phyloP scores from a whole-genome alignment of 176 grass and related monocot species.

The Chrysopogon serrulatus region DNA sequence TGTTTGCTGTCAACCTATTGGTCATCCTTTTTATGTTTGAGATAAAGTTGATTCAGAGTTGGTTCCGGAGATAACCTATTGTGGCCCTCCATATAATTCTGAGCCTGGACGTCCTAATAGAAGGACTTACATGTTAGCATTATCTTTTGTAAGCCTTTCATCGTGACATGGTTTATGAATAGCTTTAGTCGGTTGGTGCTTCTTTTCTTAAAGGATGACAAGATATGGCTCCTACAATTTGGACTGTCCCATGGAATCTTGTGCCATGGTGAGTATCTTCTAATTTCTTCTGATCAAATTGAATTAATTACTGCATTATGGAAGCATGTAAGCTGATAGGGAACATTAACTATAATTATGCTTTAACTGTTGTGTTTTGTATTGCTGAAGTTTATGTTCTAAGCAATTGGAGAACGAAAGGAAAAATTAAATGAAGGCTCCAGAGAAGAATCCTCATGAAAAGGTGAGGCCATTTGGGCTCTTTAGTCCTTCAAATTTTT shows the following conservation, averaged over 20 bases:
- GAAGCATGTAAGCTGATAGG: neutral
- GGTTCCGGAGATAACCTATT: neutral
- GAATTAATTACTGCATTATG: conserved; percentile 15
- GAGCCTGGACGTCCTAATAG: conserved; percentile 7
- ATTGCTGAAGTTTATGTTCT: conserved; percentile 20
- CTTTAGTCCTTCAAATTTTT: neutral
- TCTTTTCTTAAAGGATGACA: conserved; percentile 25
- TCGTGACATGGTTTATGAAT: conserved; percentile 2
- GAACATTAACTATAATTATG: conserved; percentile 2
- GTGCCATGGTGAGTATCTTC: neutral
- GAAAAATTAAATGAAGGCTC: neutral
- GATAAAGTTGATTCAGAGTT: neutral
- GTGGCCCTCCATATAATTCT: neutral
- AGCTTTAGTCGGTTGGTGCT: conserved; percentile 9
- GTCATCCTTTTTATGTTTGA: neutral
- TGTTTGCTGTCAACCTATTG: neutral
- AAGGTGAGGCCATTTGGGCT: neutral
- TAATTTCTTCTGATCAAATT: conserved; percentile 2
- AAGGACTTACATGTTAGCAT: neutral
- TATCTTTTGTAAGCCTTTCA: conserved; percentile 5
- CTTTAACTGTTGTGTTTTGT: conserved; percentile 17
- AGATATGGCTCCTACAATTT: conserved; percentile 28
- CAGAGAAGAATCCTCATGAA: neutral
- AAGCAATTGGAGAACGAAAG: conserved; percentile 17
- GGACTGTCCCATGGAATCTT: conserved; percentile 40